These are phyloP conservation scores for Clitoria ternatea DNA, from an alignment of 306 rosid genomes.

Conservation along the genomic window DNA sequence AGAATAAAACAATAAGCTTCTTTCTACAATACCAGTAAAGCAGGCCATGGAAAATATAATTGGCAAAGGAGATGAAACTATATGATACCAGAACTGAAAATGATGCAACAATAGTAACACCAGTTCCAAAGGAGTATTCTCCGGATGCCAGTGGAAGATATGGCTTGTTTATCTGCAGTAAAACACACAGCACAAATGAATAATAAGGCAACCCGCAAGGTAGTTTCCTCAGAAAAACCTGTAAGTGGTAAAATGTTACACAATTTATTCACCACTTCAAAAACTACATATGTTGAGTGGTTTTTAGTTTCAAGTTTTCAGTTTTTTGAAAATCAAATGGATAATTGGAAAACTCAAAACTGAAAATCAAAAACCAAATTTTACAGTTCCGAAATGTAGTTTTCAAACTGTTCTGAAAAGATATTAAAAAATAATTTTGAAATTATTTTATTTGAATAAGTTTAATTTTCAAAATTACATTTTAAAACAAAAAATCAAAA, in stretches of 20 bases:
- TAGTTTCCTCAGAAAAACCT: not conserved
- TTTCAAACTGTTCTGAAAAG: no score
- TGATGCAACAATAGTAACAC: conserved; percentile 61
- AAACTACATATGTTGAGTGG: no score
- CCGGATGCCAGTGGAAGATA: conserved; percentile 99
- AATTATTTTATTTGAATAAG: no score
- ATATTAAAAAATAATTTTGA: no score
- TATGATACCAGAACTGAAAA: conserved; percentile 66
- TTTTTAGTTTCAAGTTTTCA: no score
- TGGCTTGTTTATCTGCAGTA: conserved; percentile 87
- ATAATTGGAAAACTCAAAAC: no score
- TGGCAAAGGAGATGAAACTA: conserved; percentile 3
- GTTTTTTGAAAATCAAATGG: no score
- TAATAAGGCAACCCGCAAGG: conserved; percentile 18
- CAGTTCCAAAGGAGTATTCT: conserved; percentile 79
- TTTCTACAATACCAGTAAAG: not conserved
- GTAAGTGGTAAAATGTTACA: not conserved
- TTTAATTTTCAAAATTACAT: no score
- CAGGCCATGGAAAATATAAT: conserved; percentile 8
- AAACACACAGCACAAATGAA: conserved; percentile 13
- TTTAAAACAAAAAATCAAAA: no score
- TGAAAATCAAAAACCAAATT: no score
- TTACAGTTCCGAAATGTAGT: no score
- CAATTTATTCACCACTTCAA: not conserved
- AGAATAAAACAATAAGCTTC: conserved; percentile 27